Base-by-base conservation (phyloP, 352 stramenopile genomes). In the Phytophthora syringae region DNA sequence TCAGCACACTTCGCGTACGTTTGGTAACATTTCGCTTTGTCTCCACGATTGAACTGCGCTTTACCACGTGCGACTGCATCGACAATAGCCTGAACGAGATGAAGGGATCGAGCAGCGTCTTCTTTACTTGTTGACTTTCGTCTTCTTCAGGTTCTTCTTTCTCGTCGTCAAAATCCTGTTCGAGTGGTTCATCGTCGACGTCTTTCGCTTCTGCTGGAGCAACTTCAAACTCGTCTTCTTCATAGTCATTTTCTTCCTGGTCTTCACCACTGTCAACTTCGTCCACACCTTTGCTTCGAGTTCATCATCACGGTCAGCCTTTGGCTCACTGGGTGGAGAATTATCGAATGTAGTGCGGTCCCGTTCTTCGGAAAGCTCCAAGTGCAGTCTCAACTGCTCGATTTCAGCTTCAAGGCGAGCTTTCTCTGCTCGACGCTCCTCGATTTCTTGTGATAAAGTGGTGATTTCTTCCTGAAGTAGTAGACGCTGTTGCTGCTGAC, bases 21-120 rank as follows among this genome's bases (percentile, higher is more conserved):
- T 52, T 87, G 74, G 47, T 84, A 89, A 59, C 86, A 94, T 57
- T 87, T 86, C 15, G 64, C 68, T 55, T 91, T 91, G 64, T 94
- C 84, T 0, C 86, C 86, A 11, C 77, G 77, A 56, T 94, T 94
- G 63, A 89, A 94, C 45, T 87, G 79, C 15, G 69, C 55, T 56
- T 92, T 93, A 7, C 86, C 84, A 10, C 76, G 72, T 54, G 85
- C 72, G 22, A 94, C 72, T 0, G 81, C 74, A 16, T 87, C 67
- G 6, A 61, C 64, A 42, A 92, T 77, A 47, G 77, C 34, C 13
- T 72, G 44, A 6, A 84, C 53, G 16, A 90, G 51, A 57, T 87
- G 76, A 20, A 79, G 42, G 1, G 59, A 71, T 0, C 72, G 54
- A 21, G 70, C 64, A 11, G 67, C 69, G n/a, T 88, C 84, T n/a